Conservation (phyloP, 1,139 yeast genomes). For the Pichia sp. region DNA sequence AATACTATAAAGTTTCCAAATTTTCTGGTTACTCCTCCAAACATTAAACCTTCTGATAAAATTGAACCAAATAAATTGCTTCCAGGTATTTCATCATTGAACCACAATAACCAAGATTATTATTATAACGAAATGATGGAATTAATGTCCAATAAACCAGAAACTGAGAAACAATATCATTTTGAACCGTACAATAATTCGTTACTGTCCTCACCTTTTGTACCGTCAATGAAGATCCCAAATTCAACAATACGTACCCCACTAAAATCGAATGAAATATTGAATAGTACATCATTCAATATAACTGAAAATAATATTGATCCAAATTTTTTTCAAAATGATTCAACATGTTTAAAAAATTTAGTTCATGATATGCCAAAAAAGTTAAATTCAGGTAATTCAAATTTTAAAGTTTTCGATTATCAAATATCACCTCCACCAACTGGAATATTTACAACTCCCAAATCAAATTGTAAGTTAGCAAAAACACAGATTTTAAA, state of each 20-base stretch:
- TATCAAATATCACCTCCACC: slow-evolving; percentile 10
- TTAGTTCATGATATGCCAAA: not conserved
- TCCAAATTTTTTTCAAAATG: slow-evolving; percentile 3
- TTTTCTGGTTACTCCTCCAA: slow-evolving; percentile 8
- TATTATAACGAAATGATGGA: slow-evolving; percentile 7
- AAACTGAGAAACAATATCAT: not conserved
- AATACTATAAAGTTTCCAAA: not conserved
- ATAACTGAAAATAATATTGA: slow-evolving; percentile 4
- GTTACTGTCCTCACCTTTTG: slow-evolving; percentile 1
- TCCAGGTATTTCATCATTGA: not conserved
- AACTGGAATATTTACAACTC: slow-evolving; percentile 5
- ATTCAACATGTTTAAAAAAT: not conserved
- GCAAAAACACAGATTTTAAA: not conserved
- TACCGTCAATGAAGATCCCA: not conserved
- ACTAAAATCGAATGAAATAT: not conserved
- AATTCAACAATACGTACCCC: not conserved
- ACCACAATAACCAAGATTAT: not conserved
- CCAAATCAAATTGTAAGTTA: not conserved
- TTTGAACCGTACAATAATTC: not conserved
- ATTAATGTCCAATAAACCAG: slow-evolving; percentile 3
- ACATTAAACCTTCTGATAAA: not conserved
- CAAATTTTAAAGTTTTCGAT: not conserved
- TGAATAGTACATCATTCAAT: not conserved
- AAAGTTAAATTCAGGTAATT: not conserved
- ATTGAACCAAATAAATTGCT: not conserved